Conservation (phyloP, 176 grass and related monocot genomes). For the Eragrostis nindensis region DNA sequence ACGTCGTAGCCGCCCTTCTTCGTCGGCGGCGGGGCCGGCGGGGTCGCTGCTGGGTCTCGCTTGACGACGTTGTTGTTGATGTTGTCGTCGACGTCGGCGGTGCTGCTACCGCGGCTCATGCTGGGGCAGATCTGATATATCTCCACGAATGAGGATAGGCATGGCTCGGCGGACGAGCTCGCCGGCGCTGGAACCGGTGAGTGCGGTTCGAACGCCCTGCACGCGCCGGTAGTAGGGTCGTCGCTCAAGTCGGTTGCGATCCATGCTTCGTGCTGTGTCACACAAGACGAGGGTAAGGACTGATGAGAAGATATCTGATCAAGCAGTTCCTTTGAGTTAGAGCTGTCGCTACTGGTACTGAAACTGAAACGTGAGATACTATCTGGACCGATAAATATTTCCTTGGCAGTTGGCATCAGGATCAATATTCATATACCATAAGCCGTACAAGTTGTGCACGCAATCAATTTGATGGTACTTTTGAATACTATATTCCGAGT, state of each 20-base stretch:
- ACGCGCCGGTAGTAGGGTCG: not conserved
- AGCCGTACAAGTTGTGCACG: not conserved
- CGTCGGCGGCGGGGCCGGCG: not conserved
- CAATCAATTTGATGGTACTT: not conserved
- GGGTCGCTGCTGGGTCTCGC: not conserved
- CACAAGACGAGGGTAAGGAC: not conserved
- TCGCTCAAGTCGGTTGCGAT: conserved; percentile 7
- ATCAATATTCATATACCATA: not conserved
- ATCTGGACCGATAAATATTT: not conserved
- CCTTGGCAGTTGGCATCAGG: not conserved
- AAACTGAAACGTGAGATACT: conserved; percentile 7
- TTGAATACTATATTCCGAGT: not conserved
- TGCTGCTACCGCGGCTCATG: not conserved
- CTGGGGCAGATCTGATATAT: conserved; percentile 49
- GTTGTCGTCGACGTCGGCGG: not conserved
- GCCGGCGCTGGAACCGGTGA: conserved; percentile 28
- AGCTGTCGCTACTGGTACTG: not conserved
- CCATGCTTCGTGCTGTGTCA: conserved; percentile 43
- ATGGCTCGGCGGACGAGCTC: conserved; percentile 44
- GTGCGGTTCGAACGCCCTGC: not conserved
- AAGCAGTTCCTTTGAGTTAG: not conserved
- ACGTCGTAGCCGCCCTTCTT: conserved; percentile 51
- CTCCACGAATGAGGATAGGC: conserved; percentile 50
- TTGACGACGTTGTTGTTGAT: not conserved
- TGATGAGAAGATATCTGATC: too few relatives aligned